A percentile compares a stretch with the other conserved stretches of the same genome.
Evolutionary conservation across 2,329 filamentous ascomycete species (phyloP).

Genomic region (Stemphylium lycopersici): DNA sequence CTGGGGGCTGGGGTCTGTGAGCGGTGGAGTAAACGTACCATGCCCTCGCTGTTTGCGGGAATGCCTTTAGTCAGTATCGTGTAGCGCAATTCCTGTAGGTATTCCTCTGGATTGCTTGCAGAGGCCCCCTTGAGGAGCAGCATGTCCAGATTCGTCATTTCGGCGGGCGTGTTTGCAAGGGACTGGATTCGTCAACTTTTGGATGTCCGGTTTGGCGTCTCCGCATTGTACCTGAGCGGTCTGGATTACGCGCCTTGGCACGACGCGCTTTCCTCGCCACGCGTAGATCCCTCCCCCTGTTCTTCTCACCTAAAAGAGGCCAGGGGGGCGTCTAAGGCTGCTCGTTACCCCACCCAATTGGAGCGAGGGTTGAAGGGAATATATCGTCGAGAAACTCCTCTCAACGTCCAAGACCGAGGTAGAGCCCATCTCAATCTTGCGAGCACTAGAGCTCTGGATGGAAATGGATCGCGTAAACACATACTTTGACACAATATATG

Average conservation of each 20-base stretch:
- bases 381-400: too few species aligned
- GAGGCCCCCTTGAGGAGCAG: slow-evolving; percentile 81
- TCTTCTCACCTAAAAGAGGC: too few species aligned
- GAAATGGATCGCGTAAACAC: too few species aligned
- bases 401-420: too few species aligned
- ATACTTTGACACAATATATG: too few species aligned
- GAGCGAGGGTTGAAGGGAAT: too few species aligned
- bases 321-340: too few species aligned
- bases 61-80: slow-evolving; percentile 78
- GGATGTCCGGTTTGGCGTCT: slow-evolving; percentile 6
- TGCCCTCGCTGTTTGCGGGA: slow-evolving; percentile 79
- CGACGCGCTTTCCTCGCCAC: background rate
- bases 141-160: slow-evolving; percentile 65
- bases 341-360: too few species aligned
- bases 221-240: background rate
- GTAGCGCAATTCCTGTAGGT: slow-evolving; percentile 72
- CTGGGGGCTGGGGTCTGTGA: background rate
- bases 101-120: slow-evolving; percentile 69
- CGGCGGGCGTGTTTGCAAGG: slow-evolving; percentile 15
- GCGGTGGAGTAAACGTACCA: slow-evolving; percentile 59
- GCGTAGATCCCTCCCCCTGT: too few species aligned
- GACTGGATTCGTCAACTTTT: slow-evolving; percentile 6
- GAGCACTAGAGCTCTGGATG: too few species aligned
- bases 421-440: too few species aligned
- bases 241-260: slow-evolving; percentile 9